Percentiles rank a stretch among this genome's conserved stretches.
Evolutionary conservation across 495 filamentous ascomycete genomes (phyloP).

Genomic region (Daldinia childiae): DNA sequence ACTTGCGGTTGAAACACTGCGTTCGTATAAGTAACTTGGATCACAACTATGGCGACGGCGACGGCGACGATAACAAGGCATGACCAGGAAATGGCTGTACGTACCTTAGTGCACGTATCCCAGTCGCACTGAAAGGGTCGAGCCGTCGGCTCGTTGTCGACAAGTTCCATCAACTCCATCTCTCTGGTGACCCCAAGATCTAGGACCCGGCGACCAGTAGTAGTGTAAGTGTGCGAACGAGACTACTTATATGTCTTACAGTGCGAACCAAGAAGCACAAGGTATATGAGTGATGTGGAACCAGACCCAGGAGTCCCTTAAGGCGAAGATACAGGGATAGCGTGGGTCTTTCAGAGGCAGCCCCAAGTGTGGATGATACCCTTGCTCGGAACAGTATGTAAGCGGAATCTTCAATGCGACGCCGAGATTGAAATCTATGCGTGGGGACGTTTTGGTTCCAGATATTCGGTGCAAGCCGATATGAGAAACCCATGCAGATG

Average conservation of each 20-base stretch:
- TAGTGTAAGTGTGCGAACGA: constrained; percentile 44
- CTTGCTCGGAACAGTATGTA: constrained; percentile 50
- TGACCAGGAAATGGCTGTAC: constrained; percentile 27
- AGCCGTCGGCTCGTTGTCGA: constrained; percentile 61
- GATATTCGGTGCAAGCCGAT: constrained; percentile 34
- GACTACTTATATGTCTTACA: constrained; percentile 53
- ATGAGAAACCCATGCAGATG: constrained; percentile 27
- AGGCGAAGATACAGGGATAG: constrained; percentile 35
- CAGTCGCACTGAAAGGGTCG: constrained; percentile 65
- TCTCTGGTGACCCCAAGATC: constrained; percentile 44
- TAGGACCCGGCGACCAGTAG: constrained; percentile 35
- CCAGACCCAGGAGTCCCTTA: constrained; percentile 37
- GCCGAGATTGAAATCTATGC: constrained; percentile 47
- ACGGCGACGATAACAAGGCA: not conserved
- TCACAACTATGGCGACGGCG: not conserved
- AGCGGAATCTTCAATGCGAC: constrained; percentile 56
- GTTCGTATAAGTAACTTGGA: constrained; percentile 38
- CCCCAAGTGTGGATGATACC: constrained; percentile 48
- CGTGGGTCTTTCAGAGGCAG: constrained; percentile 44
- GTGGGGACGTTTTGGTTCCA: constrained; percentile 34
- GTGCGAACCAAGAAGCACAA: constrained; percentile 37
- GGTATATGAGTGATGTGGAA: constrained; percentile 31
- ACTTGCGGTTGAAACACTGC: constrained; percentile 93
- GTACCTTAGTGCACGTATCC: constrained; percentile 62
- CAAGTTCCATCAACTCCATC: constrained; percentile 66